Evolutionary conservation across 2,329 filamentous ascomycete species (phyloP), one percentile per base, ranked within the genome.

Genomic region (Fusarium fracticaudum): DNA sequence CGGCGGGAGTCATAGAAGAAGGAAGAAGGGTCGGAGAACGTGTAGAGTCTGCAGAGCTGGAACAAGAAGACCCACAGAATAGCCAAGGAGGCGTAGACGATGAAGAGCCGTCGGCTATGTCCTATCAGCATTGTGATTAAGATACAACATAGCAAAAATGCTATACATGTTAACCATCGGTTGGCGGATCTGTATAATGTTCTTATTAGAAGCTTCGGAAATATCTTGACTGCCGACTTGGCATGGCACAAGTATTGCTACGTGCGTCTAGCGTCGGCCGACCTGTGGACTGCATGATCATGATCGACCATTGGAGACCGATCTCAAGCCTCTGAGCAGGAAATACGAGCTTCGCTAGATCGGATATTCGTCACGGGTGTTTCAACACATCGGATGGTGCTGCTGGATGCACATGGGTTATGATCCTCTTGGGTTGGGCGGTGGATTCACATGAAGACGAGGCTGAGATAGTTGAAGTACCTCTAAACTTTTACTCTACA

Each of bases 1-100:
- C 67, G 66, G 10, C 18, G 31, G 15, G 62, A 38, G 22, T 79
- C 67, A 61, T 79, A 81, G 51, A 81, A 81, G 15, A 72, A 53
- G 7, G 77, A 79, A 1, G 77, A 79, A 2, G 77, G 77, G 22
- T 79, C 77, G 11, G 65, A 69, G 35, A 71, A 79, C 5, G 75
- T 76, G n/a, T 63, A 66, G 1, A 54, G 60, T 20, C 75, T 74
- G 26, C 74, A 74, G 18, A 78, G 60, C 24, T 71, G 75, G n/a
- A 79, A 75, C 2, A 77, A 20, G 3, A 70, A n/a, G 1, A 79
- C 43, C 77, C 77, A 79, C 11, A 63, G 5, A 6, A 31, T 22
- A 24, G 58, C 66, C 26, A 72, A 22, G 1, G 40, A 24, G 15
- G 48, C 55, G 11, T 69, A 69, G 0, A 22, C 8, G 6, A 33